Conservation (phyloP, 75 land plant species). For the Sequoia sempervirens region DNA sequence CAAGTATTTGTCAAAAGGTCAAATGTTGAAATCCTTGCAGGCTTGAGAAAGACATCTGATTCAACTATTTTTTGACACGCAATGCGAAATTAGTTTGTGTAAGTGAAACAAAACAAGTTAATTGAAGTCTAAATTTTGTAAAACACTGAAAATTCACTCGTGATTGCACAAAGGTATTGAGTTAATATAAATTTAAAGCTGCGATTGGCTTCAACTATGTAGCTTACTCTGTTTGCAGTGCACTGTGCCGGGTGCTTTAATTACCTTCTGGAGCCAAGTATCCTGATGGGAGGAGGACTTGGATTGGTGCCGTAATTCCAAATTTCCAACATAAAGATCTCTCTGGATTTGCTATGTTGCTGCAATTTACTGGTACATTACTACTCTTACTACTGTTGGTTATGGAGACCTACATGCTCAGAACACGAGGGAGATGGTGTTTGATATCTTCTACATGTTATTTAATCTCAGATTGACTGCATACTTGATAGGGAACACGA, state of each 20-base stretch:
- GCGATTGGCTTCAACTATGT: not conserved
- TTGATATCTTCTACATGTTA: constrained; percentile 42
- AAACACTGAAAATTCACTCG: not conserved
- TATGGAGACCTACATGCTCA: constrained; percentile 56
- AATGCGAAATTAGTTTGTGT: constrained; percentile 58
- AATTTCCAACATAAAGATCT: constrained; percentile 24
- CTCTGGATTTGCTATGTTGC: constrained; percentile 45
- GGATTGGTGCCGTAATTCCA: constrained; percentile 44
- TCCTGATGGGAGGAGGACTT: constrained; percentile 33
- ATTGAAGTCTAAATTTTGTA: not conserved
- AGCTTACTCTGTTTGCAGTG: constrained; percentile 52
- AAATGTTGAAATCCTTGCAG: constrained; percentile 29
- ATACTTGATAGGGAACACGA: constrained; percentile 67
- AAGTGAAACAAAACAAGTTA: constrained; percentile 14
- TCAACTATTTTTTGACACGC: constrained; percentile 75
- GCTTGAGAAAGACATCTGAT: constrained; percentile 69
- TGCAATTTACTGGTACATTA: constrained; percentile 53
- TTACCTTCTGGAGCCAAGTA: constrained; percentile 41
- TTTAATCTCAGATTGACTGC: constrained; percentile 56
- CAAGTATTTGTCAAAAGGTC: not conserved
- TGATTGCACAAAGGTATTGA: not conserved
- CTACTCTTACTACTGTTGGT: constrained; percentile 59
- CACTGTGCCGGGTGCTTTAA: constrained; percentile 57
- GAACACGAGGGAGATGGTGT: constrained; percentile 50
- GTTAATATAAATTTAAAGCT: not conserved